Percentiles rank a stretch among this genome's conserved stretches.
Evolutionary conservation across 768 basidiomycete species (phyloP).

Genomic region (Boletus huronensis): DNA sequence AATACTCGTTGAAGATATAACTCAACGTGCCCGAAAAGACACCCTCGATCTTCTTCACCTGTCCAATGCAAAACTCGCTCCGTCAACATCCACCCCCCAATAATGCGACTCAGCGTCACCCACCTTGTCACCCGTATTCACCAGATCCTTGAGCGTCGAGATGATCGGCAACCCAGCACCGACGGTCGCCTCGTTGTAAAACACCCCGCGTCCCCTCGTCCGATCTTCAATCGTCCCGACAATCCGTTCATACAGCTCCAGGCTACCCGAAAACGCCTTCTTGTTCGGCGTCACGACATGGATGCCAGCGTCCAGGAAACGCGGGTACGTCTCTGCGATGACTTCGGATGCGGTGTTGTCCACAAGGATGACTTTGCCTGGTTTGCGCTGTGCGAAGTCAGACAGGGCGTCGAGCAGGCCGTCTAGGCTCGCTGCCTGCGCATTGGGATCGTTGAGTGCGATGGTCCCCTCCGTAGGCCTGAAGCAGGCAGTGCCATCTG

Average conservation of each 20-base stretch:
- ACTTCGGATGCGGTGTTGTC: slow-evolving; percentile 90
- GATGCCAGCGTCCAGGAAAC: slow-evolving; percentile 73
- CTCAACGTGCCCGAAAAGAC: slow-evolving; percentile 97
- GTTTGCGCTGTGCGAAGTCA: slow-evolving; percentile 40
- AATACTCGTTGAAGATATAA: slow-evolving; percentile 98
- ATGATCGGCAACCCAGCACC: slow-evolving; percentile 95
- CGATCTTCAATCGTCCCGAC: slow-evolving; percentile 38
- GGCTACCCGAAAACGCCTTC: slow-evolving; percentile 83
- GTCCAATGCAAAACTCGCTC: background rate
- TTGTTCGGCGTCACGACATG: slow-evolving; percentile 96
- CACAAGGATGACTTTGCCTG: slow-evolving; percentile 63
- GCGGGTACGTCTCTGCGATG: slow-evolving; percentile 79
- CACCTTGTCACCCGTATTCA: slow-evolving; percentile 90
- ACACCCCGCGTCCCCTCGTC: slow-evolving; percentile 45
- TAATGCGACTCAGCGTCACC: slow-evolving; percentile 3
- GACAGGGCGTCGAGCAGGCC: slow-evolving; percentile 42
- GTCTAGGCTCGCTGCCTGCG: slow-evolving; percentile 37
- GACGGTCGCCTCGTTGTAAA: slow-evolving; percentile 87
- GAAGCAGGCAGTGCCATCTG: slow-evolving; percentile 40
- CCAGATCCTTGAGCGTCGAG: slow-evolving; percentile 86
- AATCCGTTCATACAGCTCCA: slow-evolving; percentile 66
- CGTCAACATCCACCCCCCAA: background rate
- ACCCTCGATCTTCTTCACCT: slow-evolving; percentile 91
- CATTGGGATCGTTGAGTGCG: slow-evolving; percentile 41
- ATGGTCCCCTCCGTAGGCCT: slow-evolving; percentile 43